A percentile compares a stretch with the other conserved stretches of the same genome.
phyloP scores from a whole-genome alignment of 352 stramenopile species.

The Phytopythium mirpurense region DNA sequence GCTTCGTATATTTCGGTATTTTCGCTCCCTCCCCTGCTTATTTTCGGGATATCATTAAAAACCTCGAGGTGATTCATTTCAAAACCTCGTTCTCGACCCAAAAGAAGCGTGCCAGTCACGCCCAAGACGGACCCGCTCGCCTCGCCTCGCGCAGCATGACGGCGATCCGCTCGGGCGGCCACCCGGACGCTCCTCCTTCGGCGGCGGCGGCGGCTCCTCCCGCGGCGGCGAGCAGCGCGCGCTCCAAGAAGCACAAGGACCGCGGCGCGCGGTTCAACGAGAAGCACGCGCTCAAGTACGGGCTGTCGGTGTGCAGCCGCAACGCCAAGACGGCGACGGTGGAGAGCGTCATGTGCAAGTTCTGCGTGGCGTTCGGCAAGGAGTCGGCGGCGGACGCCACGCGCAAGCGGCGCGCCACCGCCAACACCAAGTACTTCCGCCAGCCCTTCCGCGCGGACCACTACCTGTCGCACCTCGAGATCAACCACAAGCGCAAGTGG shows the following conservation, averaged over 20 bases:
- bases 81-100: no score
- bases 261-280: slow-evolving; percentile 62
- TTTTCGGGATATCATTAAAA: no score
- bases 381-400: slow-evolving; percentile 39
- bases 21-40: no score
- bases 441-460: slow-evolving; percentile 63
- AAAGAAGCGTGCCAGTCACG: no score
- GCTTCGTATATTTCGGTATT: no score
- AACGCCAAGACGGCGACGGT: slow-evolving; percentile 42
- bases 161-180: slow-evolving; percentile 11
- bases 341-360: slow-evolving; percentile 72
- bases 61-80: no score
- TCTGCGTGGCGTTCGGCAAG: slow-evolving; percentile 68
- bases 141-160: no score
- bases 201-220: background rate
- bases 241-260: slow-evolving; percentile 51
- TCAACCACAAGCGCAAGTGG: slow-evolving; percentile 67
- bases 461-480: slow-evolving; percentile 62
- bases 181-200: background rate
- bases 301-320: slow-evolving; percentile 54
- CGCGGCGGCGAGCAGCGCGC: slow-evolving; percentile 13
- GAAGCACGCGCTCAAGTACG: slow-evolving; percentile 67
- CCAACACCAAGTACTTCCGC: slow-evolving; percentile 74
- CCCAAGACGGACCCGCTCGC: slow-evolving; percentile 22
- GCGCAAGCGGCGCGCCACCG: slow-evolving; percentile 55